phyloP scores from a whole-genome alignment of 768 basidiomycete genomes.

The Gloeopeniophorella convolvens region DNA sequence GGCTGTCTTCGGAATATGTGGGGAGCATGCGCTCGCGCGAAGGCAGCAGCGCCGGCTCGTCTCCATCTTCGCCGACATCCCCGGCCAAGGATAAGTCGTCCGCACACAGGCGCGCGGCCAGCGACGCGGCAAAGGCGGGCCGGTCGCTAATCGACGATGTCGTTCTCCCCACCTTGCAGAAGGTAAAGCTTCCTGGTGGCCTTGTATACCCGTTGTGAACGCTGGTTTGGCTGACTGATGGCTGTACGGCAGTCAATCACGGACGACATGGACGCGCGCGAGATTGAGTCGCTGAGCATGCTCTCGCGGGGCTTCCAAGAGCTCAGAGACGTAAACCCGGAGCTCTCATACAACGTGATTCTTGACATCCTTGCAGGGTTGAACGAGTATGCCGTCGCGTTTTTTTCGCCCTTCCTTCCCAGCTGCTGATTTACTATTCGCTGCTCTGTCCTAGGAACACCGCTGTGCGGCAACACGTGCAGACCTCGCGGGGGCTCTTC shows the following conservation, averaged over 20 bases:
- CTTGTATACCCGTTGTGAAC: constrained; percentile 42
- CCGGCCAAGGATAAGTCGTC: constrained; percentile 34
- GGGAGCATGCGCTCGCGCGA: constrained; percentile 60
- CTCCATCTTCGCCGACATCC: constrained; percentile 39
- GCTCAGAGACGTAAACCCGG: constrained; percentile 74
- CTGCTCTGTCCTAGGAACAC: constrained; percentile 46
- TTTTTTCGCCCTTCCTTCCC: background rate
- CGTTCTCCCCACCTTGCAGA: constrained; percentile 70
- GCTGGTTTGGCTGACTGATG: background rate
- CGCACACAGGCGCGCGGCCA: constrained; percentile 43
- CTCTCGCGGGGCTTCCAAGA: constrained; percentile 86
- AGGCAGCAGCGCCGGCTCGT: constrained; percentile 31
- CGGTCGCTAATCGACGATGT: constrained; percentile 73
- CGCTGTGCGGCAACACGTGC: constrained; percentile 74
- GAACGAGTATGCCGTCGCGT: constrained; percentile 71
- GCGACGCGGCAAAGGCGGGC: constrained; percentile 61
- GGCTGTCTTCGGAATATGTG: constrained; percentile 74
- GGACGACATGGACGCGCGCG: constrained; percentile 83
- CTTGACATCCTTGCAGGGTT: constrained; percentile 87
- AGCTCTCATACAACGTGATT: constrained; percentile 80
- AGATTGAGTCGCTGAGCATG: constrained; percentile 86
- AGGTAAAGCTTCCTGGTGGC: constrained; percentile 46
- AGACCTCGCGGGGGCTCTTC: constrained; percentile 74
- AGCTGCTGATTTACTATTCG: constrained; percentile 7
- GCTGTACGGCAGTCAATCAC: constrained; percentile 46